Conservation (phyloP, 2,329 filamentous ascomycete genomes). For the Pestalotiopsis sp. region DNA sequence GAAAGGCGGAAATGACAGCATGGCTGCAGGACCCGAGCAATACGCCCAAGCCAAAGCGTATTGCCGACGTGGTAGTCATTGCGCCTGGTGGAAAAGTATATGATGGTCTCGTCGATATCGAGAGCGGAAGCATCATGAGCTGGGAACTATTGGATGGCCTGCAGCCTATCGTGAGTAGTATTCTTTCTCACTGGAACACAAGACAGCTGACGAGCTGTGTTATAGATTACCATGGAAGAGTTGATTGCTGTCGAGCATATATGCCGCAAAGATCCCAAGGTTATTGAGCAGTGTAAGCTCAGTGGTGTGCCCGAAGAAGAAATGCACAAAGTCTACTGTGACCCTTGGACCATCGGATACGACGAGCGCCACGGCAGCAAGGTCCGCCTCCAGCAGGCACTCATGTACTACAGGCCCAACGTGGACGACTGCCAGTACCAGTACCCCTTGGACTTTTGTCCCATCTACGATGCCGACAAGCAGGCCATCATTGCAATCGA, state of each 20-base stretch:
- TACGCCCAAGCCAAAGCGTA: conserved; percentile 64
- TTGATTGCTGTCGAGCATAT: conserved; percentile 78
- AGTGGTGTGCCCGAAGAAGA: conserved; percentile 79
- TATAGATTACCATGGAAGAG: conserved; percentile 87
- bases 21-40: conserved; percentile 68
- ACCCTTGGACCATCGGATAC: conserved; percentile 95
- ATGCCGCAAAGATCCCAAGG: conserved; percentile 76
- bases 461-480: conserved; percentile 84
- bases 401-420: conserved; percentile 94
- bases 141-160: conserved; percentile 79
- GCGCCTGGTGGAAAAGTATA: conserved; percentile 77
- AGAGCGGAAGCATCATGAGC: conserved; percentile 64
- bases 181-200: not conserved
- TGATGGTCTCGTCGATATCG: conserved; percentile 79
- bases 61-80: conserved; percentile 85
- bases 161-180: conserved; percentile 71
- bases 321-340: conserved; percentile 96
- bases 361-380: conserved; percentile 84
- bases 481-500: conserved; percentile 82
- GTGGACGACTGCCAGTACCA: conserved; percentile 88
- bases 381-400: conserved; percentile 82
- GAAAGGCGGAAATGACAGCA: conserved; percentile 79
- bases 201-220: conserved; percentile 14
- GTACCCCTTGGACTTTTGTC: conserved; percentile 91
- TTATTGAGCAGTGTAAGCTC: conserved; percentile 87